Conservation (phyloP, 495 filamentous ascomycete species). For the Tuber magnatum region DNA sequence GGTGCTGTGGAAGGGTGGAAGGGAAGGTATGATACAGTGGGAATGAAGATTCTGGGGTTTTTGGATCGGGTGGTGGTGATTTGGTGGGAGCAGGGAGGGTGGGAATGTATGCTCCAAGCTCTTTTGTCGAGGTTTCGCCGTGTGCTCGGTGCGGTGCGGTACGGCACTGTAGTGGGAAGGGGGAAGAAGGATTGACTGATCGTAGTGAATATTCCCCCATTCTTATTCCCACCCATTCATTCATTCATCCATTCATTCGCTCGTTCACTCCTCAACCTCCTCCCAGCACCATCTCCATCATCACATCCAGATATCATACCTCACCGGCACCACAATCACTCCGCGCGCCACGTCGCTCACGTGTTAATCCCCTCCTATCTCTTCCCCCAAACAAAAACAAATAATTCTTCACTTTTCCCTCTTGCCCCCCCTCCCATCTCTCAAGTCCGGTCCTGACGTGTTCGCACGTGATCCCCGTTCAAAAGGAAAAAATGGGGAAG, state of each 20-base stretch:
- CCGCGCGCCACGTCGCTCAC: not conserved
- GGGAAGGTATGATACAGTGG: not conserved
- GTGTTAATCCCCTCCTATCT: not conserved
- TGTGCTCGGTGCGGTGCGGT: not conserved
- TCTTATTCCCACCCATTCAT: not conserved
- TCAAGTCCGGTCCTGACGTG: constrained; percentile 1
- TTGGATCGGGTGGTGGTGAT: not conserved
- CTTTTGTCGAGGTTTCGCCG: not conserved
- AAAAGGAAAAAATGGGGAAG: not conserved
- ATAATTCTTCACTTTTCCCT: not conserved
- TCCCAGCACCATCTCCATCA: not conserved
- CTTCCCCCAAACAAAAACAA: not conserved
- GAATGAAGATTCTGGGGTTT: not conserved
- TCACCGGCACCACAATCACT: not conserved
- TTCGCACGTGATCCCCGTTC: not conserved
- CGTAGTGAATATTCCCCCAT: not conserved
- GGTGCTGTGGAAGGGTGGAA: not conserved
- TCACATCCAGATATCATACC: not conserved
- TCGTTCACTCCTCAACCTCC: not conserved
- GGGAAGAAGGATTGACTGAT: not conserved
- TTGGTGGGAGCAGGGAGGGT: not conserved
- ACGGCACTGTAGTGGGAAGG: not conserved
- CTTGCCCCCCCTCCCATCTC: not conserved
- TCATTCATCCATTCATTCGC: not conserved
- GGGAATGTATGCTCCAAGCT: not conserved